Evolutionary conservation across 768 basidiomycete species (phyloP).

Genomic region (Crucibulum laeve): DNA sequence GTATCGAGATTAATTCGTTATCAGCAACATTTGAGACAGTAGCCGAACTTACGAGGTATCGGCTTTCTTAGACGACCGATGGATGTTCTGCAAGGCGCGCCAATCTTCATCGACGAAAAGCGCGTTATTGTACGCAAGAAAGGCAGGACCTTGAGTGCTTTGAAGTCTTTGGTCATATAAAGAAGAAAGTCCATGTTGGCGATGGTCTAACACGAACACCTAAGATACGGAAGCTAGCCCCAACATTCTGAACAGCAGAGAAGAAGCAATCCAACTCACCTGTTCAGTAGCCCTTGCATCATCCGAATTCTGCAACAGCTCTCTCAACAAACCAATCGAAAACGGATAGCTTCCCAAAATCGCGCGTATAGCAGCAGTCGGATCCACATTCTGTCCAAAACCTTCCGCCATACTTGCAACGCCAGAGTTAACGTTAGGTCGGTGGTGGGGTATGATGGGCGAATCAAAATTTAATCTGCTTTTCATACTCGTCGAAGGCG

Average conservation of each 20-base stretch:
- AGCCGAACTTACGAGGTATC: constrained; percentile 34
- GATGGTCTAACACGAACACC: constrained; percentile 38
- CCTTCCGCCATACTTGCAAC: too few species aligned
- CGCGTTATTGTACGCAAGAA: constrained; percentile 44
- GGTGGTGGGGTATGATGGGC: too few species aligned
- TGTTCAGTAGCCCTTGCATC: constrained; percentile 43
- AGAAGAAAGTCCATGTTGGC: constrained; percentile 18
- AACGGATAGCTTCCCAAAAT: constrained; percentile 42
- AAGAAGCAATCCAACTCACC: constrained; percentile 22
- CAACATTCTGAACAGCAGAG: background rate
- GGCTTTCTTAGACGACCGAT: constrained; percentile 39
- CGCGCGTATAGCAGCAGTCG: constrained; percentile 16
- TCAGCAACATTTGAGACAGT: background rate
- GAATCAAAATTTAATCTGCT: too few species aligned
- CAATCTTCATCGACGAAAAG: constrained; percentile 37
- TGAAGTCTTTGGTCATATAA: constrained; percentile 23
- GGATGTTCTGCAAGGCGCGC: constrained; percentile 35
- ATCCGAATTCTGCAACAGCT: constrained; percentile 45
- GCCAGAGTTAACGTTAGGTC: too few species aligned
- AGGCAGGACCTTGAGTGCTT: constrained; percentile 35
- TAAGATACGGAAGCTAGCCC: constrained; percentile 11
- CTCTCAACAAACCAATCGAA: constrained; percentile 38
- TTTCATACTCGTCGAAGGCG: too few species aligned
- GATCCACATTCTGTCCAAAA: constrained; percentile 15
- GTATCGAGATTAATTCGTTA: constrained; percentile 1